phyloP scores from a whole-genome alignment of 129 eudicot species.

The Helichrysum umbraculigerum region DNA sequence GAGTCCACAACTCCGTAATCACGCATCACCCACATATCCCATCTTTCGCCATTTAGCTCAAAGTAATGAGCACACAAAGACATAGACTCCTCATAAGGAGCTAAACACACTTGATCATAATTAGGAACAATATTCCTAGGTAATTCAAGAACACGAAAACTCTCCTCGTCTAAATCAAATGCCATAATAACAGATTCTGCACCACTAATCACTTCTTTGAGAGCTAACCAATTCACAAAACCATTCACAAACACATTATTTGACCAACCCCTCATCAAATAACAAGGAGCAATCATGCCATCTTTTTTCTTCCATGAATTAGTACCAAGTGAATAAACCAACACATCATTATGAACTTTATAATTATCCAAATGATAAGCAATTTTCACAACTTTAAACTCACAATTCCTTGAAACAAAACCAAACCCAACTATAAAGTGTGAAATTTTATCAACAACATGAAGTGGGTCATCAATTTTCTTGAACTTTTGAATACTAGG shows the following conservation, averaged over 20 bases:
- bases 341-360: constrained; percentile 10
- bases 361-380: constrained; percentile 22
- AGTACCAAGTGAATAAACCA: constrained; percentile 30
- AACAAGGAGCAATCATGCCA: constrained; percentile 32
- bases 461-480: constrained; percentile 8
- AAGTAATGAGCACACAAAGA: constrained; percentile 32
- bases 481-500: constrained; percentile 37
- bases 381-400: constrained; percentile 45
- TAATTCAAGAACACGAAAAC: constrained; percentile 34
- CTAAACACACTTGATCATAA: constrained; percentile 22
- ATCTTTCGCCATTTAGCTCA: constrained; percentile 23
- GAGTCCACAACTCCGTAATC: constrained; percentile 46
- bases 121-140: constrained; percentile 23
- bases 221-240: constrained; percentile 50
- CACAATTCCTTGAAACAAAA: constrained; percentile 34
- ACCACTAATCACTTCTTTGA: constrained; percentile 2
- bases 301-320: constrained; percentile 43
- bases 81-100: constrained; percentile 27
- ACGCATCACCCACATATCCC: constrained; percentile 50
- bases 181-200: constrained; percentile 29
- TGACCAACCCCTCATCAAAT: constrained; percentile 36
- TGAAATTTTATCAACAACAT: constrained; percentile 13
- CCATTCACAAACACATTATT: constrained; percentile 43
- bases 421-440: constrained; percentile 53
- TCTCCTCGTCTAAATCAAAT: constrained; percentile 38